Evolutionary conservation across 257 asterid species (phyloP), one percentile per base, ranked within the genome.

Genomic region (Fraxinus anomala): DNA sequence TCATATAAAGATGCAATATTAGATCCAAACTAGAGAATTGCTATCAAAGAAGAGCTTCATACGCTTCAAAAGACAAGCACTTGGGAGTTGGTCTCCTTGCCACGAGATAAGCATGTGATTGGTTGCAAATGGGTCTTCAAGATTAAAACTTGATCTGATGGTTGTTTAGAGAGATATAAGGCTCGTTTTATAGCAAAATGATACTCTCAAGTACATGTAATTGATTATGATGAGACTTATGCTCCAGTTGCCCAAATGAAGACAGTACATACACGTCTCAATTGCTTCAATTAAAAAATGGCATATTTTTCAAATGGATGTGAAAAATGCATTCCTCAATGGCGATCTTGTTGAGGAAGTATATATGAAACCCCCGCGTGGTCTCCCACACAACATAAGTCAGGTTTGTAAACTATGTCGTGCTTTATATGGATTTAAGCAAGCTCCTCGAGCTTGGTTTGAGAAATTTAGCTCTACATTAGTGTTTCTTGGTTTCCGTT

Each of bases 101-200:
- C 13, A 31, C 0, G 34, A 0, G 33, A 28, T 0, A 77, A 68
- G n/a, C 11, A 44, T n/a, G 13, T 3, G 34, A 71, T 77, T 13
- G 24, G 30, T 10, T 77, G 76, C 4, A 77, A 70, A 24, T 51
- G 71, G 47, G 37, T 51, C 16, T 77, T 51, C 19, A 77, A 77
- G 37, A 16, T 68, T 21, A 77, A 77, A 51, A 77, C 76, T 14
- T 63, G 1, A 8, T 77, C 19, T 0, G 31, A 70, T 49, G 42
- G 19, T 0, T 16, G 76, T 1, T 17, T 69, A 2, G 61, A 69
- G 3, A 23, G 44, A 9, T 66, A 77, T 19, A 70, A 70, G 40
- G 19, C 72, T 0, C n/a, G 4, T 33, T 0, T 14, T 70, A 49
- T 77, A 2, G 72, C 31, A 33, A 77, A 70, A 33, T 16, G 56